Evolutionary conservation across 371 early-diverging fungal species (phyloP).

Genomic region (Synchytrium microbalum): DNA sequence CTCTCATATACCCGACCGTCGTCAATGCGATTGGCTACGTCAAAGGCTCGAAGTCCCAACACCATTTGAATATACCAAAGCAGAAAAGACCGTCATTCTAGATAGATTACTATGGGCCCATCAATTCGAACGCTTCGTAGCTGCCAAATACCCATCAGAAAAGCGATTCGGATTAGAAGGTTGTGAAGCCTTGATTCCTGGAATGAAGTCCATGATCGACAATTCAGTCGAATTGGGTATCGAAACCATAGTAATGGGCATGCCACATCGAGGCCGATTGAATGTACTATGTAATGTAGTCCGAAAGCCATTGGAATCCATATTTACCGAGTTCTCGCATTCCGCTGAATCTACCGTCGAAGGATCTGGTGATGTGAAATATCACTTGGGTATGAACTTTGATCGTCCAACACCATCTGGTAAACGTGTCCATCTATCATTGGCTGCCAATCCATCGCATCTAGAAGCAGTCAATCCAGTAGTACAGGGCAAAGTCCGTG

Average conservation of each 20-base stretch:
- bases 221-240: conserved; percentile 88
- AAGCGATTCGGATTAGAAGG: conserved; percentile 98
- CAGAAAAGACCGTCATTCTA: conserved; percentile 81
- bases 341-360: conserved; percentile 69
- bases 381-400: conserved; percentile 93
- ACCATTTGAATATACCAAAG: conserved; percentile 74
- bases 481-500: conserved; percentile 92
- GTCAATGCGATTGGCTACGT: conserved; percentile 94
- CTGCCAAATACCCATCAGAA: conserved; percentile 90
- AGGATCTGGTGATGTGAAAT: conserved; percentile 94
- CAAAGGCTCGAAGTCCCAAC: conserved; percentile 81
- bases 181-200: conserved; percentile 92
- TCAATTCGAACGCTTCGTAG: conserved; percentile 85
- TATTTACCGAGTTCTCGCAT: conserved; percentile 92
- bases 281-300: conserved; percentile 97
- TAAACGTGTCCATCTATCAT: conserved; percentile 88
- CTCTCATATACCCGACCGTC: conserved; percentile 93
- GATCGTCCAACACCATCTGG: conserved; percentile 91
- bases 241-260: conserved; percentile 90
- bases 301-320: conserved; percentile 93
- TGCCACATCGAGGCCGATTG: conserved; percentile 97
- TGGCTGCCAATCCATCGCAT: conserved; percentile 97
- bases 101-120: conserved; percentile 95
- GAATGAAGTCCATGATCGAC: conserved; percentile 94
- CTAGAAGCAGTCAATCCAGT: conserved; percentile 97